Evolutionary conservation across 257 asterid genomes (phyloP), one percentile per base, ranked within the genome.

Genomic region (Schizonepeta tenuifolia): DNA sequence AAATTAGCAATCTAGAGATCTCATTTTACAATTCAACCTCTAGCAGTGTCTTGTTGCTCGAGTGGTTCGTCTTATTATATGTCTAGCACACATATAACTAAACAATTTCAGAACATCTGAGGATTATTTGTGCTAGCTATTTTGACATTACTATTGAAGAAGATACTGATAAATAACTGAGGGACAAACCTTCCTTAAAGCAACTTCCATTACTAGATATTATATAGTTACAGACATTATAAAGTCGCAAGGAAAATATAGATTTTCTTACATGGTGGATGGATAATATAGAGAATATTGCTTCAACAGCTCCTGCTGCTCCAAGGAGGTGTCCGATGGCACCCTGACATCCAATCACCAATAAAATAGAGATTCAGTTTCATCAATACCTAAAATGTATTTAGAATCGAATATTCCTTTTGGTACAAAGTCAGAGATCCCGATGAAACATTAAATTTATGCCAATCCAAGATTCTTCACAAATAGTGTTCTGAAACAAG

Each of bases 251-350:
- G n/a, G 41, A 75, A 3, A 53, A 55, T 26, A 63, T 59, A 26
- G 38, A 62, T 38, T 68, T 72, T 35, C 91, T 83, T 81, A 93
- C 98, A 75, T 90, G 86, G 84, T 87, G 91, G 77, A 94, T 84
- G 44, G 98, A 84, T 83, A 94, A 74, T 72, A 90, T 76, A 41
- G 90, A 70, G 71, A 94, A 91, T 76, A 90, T 77, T 70, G 98
- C 97, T 79, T 94, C 99, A 40, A 94, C 99, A 33, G 97, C 95
- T 77, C 99, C 98, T 47, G 99, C 97, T 46, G 99, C 99, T 61
- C 99, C 99, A 36, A 91, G 97, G 40, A 94, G 97, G 83, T 91
- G 99, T 8, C 99, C 99, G 3, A 73, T 66, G 9, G 99, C 98
- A 82, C 99, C 99, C 99, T 91, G 61, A 61, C 20, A 49, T 15